Conservation (phyloP, 2,329 filamentous ascomycete species). For the Mollisiaceae sp. region DNA sequence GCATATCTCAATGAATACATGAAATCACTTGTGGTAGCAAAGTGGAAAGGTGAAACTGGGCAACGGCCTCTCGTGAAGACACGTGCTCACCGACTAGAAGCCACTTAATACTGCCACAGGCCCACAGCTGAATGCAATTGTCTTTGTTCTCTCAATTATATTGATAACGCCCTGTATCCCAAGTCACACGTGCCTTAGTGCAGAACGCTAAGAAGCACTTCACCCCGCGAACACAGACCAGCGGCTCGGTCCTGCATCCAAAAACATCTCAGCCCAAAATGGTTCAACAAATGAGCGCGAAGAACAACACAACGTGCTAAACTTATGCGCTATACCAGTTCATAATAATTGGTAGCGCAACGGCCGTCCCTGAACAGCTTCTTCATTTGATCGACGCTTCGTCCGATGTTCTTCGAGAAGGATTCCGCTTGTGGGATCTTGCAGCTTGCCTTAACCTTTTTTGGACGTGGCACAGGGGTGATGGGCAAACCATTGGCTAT, state of each 20-base stretch:
- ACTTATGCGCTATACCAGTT: not conserved
- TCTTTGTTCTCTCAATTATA: too few relatives aligned
- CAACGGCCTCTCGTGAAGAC: not conserved
- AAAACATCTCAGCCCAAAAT: not conserved
- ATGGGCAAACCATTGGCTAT: constrained; percentile 10
- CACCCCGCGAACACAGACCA: too few relatives aligned
- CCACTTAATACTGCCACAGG: too few relatives aligned
- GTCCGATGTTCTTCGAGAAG: constrained; percentile 1
- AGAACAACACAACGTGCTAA: not conserved
- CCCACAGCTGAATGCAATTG: too few relatives aligned
- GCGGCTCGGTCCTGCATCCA: not conserved
- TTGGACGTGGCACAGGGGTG: constrained; percentile 4
- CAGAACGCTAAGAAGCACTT: not conserved
- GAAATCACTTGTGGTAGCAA: constrained; percentile 8
- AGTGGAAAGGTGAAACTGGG: constrained; percentile 4
- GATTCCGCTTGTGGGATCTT: not conserved
- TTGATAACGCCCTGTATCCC: too few relatives aligned
- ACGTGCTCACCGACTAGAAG: not conserved
- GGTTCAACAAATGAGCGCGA: not conserved
- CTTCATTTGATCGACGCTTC: not conserved
- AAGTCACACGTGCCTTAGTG: not conserved
- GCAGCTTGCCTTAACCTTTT: not conserved
- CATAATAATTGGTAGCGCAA: not conserved
- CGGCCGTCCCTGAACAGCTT: constrained; percentile 2
- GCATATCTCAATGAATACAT: constrained; percentile 17